Base-by-base conservation (phyloP, 495 filamentous ascomycete species). In the Haplographium delicatum region DNA sequence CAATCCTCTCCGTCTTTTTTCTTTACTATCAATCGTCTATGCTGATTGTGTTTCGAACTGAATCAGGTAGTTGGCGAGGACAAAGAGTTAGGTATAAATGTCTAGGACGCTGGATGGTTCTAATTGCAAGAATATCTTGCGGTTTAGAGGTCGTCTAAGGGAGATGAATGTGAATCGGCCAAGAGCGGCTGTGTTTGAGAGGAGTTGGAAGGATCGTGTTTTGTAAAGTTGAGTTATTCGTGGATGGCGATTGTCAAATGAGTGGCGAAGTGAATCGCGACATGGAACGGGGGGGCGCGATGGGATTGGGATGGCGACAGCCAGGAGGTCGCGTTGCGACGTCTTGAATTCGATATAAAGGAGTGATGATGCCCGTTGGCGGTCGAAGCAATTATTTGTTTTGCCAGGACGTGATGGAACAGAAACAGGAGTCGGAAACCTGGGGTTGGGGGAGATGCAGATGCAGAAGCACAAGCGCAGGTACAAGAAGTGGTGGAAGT, bases 91-190 rank as follows among this genome's bases (percentile, higher is more conserved):
- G 35, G 5, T 39, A 20, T 19, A 39, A 19, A 11, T 38, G 19
- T 27, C 44, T 15, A 44, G 51, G 38, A 30, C 33, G 44, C 38
- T 44, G 16, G 38, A 31, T 42, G 43, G 51, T 54, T 49, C 44
- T 54, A 38, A 45, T 39, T 54, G 51, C 51, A 44, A 45, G 27
- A 9, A 27, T 31, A 44, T 47, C 35, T 53, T 37, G 51, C 22
- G 16, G 7, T 40, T 30, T 19, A 34, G 37, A 28, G 24, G 26
- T 50, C 13, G 26, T 31, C 15, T 46, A 18, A 4, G 25, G 45
- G 11, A 39, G 24, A 23, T 35, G 31, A 46, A 20, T 35, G 38
- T n/a, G 20, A 40, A 24, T 15, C 23, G 42, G 40, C 26, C 50
- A 27, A 39, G 5, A 18, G 45, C 37, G 51, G 51, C 51, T 48